phyloP scores from a whole-genome alignment of 495 filamentous ascomycete species.

The Podospora anserina region DNA sequence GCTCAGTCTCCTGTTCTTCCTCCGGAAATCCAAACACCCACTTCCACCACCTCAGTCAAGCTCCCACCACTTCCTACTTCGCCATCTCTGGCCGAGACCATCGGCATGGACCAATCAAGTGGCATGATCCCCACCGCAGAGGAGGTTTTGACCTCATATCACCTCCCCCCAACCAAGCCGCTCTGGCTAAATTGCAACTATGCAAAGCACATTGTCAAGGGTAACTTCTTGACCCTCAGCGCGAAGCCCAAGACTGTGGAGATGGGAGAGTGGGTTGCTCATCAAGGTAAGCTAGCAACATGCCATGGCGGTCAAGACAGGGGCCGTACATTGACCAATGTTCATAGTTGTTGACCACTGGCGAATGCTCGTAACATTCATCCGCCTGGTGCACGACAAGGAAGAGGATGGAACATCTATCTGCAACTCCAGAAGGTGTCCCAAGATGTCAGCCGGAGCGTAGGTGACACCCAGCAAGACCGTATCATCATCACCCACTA shows the following conservation, averaged over 20 bases:
- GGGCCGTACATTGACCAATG: neutral
- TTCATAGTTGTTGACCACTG: slow-evolving; percentile 81
- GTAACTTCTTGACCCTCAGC: slow-evolving; percentile 91
- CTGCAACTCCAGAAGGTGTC: slow-evolving; percentile 78
- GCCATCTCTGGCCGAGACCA: slow-evolving; percentile 34
- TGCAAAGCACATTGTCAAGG: slow-evolving; percentile 83
- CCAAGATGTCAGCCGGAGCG: slow-evolving; percentile 88
- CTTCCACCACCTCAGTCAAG: slow-evolving; percentile 26
- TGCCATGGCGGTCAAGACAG: slow-evolving; percentile 1
- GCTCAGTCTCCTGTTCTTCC: slow-evolving; percentile 10
- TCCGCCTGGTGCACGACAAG: slow-evolving; percentile 75
- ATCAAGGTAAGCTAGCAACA: slow-evolving; percentile 66
- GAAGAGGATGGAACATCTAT: slow-evolving; percentile 70
- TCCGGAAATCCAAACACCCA: slow-evolving; percentile 22
- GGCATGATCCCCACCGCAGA: slow-evolving; percentile 37
- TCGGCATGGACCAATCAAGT: slow-evolving; percentile 37
- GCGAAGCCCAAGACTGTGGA: slow-evolving; percentile 90
- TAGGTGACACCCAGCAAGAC: slow-evolving; percentile 46
- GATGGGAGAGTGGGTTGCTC: slow-evolving; percentile 88
- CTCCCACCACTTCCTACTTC: slow-evolving; percentile 35
- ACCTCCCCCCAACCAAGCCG: slow-evolving; percentile 45
- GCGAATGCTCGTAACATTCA: slow-evolving; percentile 74
- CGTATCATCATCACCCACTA: neutral
- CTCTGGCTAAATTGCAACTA: slow-evolving; percentile 62
- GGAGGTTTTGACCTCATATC: slow-evolving; percentile 51